Base-by-base conservation (phyloP, 2,329 filamentous ascomycete species). In the Niveomyces coronatus region DNA sequence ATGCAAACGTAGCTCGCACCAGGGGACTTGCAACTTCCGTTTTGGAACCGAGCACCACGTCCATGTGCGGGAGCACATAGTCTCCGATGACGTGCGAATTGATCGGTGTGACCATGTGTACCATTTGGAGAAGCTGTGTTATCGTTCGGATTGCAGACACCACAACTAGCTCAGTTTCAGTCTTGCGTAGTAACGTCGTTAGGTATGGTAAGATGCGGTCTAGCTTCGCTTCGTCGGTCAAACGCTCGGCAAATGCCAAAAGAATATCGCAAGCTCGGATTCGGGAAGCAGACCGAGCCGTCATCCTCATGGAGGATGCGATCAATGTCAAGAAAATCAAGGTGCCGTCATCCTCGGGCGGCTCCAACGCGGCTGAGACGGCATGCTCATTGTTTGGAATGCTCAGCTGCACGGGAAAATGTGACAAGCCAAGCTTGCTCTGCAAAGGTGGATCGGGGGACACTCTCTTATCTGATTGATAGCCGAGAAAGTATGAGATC, bases 201-300 rank as follows among this genome's bases (percentile, higher is more conserved):
- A 96, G 65, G 54, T 95, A 95, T 1, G 91, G 91, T 35, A 98
- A 64, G 17, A 96, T 83, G 35, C 91, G 78, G 57, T 98, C 93
- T 34, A 98, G 67, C 57, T 95, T 96, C 3, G 88, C 88, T 61
- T 98, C 91, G 55, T 98, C 93, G 0, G 89, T 94, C 17, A 96
- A 62, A 42, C 84, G 74, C 60, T 96, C 88, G 0, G 88, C 79
- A 56, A 98, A 95, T 3, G 89, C 89, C 35, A 98, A 64, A 33
- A 98, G 70, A 28, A 98, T 71, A 56, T 98, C 91, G 53, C 91
- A 94, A 1, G 86, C 91, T 49, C 86, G 79, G 29, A 95, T 70
- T 48, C 86, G 82, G 18, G 89, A 85, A n/a, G 85, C 82, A 3
- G 88, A 78, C 49, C 89, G 80, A 5, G 87, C 85, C 11, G 89